These are phyloP conservation scores for Chaetomium fimeti DNA, from an alignment of 495 filamentous ascomycete species.

Conservation along the genomic window DNA sequence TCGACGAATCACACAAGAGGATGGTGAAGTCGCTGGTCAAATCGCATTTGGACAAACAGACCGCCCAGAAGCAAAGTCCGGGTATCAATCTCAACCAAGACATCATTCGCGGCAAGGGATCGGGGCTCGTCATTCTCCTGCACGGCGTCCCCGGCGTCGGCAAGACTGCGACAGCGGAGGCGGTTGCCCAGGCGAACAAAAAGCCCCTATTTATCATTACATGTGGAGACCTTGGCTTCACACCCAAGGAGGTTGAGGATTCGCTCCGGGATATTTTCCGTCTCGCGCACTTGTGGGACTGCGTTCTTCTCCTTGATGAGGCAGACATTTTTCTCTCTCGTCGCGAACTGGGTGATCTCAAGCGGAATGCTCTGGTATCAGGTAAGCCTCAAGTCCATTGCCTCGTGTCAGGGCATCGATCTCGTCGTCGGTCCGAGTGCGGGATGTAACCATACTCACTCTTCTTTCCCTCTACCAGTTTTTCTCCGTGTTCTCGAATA, in stretches of 20 bases:
- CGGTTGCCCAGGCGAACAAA: background rate
- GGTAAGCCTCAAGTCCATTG: background rate
- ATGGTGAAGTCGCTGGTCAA: conserved; percentile 52
- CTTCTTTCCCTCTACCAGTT: conserved; percentile 37
- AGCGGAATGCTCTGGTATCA: conserved; percentile 72
- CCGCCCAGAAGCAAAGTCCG: too few species aligned
- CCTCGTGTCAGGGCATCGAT: background rate
- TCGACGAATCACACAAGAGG: conserved; percentile 52
- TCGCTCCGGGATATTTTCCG: background rate
- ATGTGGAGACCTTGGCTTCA: background rate
- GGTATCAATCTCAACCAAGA: too few species aligned
- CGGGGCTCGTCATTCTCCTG: conserved; percentile 51
- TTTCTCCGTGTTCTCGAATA: conserved; percentile 43
- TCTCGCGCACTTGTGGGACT: background rate
- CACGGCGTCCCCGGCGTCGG: conserved; percentile 60
- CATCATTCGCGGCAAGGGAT: conserved; percentile 60
- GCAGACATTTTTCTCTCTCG: conserved; percentile 54
- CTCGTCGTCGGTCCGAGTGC: too few species aligned
- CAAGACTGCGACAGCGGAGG: conserved; percentile 40
- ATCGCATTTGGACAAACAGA: conserved; percentile 47
- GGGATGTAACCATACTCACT: too few species aligned
- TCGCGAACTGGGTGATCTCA: conserved; percentile 65
- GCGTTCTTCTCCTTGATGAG: conserved; percentile 37
- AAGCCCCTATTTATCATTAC: background rate
- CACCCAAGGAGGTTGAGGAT: background rate